Evolutionary conservation across 805 yeast genomes (phyloP).

Genomic region (Huiozyma naganishii): DNA sequence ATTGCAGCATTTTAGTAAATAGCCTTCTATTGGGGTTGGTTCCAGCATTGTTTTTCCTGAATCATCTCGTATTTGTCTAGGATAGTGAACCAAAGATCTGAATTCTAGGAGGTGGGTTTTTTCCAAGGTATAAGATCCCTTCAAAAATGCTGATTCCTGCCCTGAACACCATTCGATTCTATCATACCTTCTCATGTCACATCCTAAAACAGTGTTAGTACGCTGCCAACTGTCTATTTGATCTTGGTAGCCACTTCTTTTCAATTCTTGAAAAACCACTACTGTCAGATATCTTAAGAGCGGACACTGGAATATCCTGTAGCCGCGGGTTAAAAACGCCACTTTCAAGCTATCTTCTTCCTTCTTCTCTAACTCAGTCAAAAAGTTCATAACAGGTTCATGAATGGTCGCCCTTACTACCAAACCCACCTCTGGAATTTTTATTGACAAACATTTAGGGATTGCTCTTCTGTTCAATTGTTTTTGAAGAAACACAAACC

Average conservation of each 20-base stretch:
- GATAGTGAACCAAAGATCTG: constrained; percentile 36
- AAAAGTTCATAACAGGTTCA: constrained; percentile 3
- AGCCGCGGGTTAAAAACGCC: constrained; percentile 12
- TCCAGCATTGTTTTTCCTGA: constrained; percentile 31
- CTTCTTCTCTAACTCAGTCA: constrained; percentile 4
- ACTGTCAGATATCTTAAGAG: constrained; percentile 16
- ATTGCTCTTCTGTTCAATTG: constrained; percentile 36
- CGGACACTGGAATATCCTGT: constrained; percentile 16
- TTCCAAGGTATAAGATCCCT: constrained; percentile 34
- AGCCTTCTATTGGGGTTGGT: constrained; percentile 78
- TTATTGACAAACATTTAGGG: constrained; percentile 34
- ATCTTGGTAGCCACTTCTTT: constrained; percentile 14
- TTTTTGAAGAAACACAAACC: constrained; percentile 51
- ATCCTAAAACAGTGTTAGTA: constrained; percentile 33
- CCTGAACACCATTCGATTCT: constrained; percentile 60
- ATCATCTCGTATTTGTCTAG: constrained; percentile 19
- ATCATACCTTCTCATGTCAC: constrained; percentile 60
- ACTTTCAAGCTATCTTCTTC: constrained; percentile 11
- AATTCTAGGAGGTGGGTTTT: constrained; percentile 50
- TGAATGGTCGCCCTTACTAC: constrained; percentile 20
- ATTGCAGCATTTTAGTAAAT: constrained; percentile 46
- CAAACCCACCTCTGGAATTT: constrained; percentile 32
- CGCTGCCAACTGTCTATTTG: constrained; percentile 20
- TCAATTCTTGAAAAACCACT: constrained; percentile 28
- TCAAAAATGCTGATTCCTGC: constrained; percentile 32